A percentile compares a stretch with the other conserved stretches of the same genome.
Evolutionary conservation across 768 basidiomycete species (phyloP).

Genomic region (Suillus subluteus): DNA sequence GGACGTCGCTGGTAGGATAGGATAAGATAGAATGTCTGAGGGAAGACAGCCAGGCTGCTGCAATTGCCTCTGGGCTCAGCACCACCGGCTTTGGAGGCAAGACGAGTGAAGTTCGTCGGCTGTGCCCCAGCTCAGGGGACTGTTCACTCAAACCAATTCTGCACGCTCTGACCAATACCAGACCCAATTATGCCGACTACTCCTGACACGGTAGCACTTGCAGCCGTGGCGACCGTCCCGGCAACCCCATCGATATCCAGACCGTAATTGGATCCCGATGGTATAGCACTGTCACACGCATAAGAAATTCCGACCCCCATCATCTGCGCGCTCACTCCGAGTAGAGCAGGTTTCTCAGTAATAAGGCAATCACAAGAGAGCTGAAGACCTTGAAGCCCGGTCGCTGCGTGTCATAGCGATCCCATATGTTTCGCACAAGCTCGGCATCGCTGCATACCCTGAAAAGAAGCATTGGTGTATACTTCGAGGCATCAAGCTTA

Average conservation of each 20-base stretch:
- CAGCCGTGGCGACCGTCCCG: too few species aligned
- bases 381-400: constrained; percentile 72
- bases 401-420: constrained; percentile 67
- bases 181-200: too few species aligned
- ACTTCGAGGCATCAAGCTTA: background rate
- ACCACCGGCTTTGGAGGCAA: constrained; percentile 36
- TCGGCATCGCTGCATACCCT: constrained; percentile 82
- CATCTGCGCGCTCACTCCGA: constrained; percentile 83
- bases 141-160: constrained; percentile 52
- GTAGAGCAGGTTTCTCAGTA: constrained; percentile 84
- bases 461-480: background rate
- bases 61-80: constrained; percentile 77
- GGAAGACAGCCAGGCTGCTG: constrained; percentile 90
- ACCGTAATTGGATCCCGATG: constrained; percentile 46
- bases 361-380: constrained; percentile 81
- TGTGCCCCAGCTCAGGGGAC: constrained; percentile 31
- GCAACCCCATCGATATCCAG: constrained; percentile 40
- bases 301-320: constrained; percentile 70
- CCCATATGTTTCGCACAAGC: constrained; percentile 79
- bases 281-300: constrained; percentile 23
- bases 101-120: constrained; percentile 45
- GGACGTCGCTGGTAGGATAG: constrained; percentile 67
- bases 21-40: constrained; percentile 81
- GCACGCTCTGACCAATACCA: constrained; percentile 46
- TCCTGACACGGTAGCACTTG: too few species aligned